Evolutionary conservation across 495 filamentous ascomycete genomes (phyloP).

Genomic region (Margaritispora aquatica): DNA sequence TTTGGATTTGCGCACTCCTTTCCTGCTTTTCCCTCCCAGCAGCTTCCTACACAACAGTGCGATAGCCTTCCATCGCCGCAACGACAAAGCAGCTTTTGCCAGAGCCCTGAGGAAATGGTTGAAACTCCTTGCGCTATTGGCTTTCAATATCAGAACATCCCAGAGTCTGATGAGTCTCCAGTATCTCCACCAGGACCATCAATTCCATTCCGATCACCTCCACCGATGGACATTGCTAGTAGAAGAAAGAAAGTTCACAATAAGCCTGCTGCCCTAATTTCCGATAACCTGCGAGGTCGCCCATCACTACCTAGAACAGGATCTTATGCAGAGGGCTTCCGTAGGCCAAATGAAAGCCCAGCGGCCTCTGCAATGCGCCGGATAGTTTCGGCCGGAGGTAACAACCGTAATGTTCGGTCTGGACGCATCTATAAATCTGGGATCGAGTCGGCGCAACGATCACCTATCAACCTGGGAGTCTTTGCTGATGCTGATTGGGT

Average conservation of each 20-base stretch:
- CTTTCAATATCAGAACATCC: conserved; percentile 14
- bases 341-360: conserved; percentile 17
- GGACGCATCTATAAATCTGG: conserved; percentile 22
- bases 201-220: conserved; percentile 21
- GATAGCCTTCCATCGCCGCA: conserved; percentile 4
- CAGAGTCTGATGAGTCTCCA: conserved; percentile 15
- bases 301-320: conserved; percentile 22
- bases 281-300: conserved; percentile 15
- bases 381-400: conserved; percentile 25
- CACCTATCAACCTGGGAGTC: conserved; percentile 20
- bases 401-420: conserved; percentile 14
- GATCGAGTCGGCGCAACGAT: conserved; percentile 21
- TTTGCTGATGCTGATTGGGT: conserved; percentile 18
- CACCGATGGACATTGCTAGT: conserved; percentile 22
- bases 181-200: conserved; percentile 14
- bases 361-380: conserved; percentile 26
- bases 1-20: neutral
- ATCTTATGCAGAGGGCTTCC: conserved; percentile 23
- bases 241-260: conserved; percentile 22
- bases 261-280: conserved; percentile 19
- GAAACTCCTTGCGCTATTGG: conserved; percentile 1
- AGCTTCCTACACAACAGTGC: conserved; percentile 5
- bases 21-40: conserved; percentile 16
- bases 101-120: conserved; percentile 17
- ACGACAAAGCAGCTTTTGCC: conserved; percentile 3